Percentiles rank a stretch among this genome's conserved stretches.
These are phyloP conservation scores for Aspergillus spinulosporus DNA, from an alignment of 2,329 filamentous ascomycete genomes.

Conservation along the genomic window DNA sequence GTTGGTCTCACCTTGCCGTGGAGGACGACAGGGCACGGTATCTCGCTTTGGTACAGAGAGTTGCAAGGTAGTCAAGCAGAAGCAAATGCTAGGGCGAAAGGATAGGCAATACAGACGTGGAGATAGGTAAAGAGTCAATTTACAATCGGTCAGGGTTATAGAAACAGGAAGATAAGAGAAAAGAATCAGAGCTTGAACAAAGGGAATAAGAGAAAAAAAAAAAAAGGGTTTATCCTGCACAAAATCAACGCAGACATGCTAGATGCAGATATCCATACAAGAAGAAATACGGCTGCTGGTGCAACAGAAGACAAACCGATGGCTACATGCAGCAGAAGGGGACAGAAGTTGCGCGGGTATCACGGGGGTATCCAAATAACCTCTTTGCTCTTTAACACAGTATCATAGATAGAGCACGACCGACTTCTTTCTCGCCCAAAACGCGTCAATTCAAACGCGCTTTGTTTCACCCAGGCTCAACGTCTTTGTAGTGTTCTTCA, in stretches of 20 bases:
- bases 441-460: conserved; percentile 16
- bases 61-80: conserved; percentile 2
- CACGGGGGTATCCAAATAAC: conserved; percentile 42
- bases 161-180: conserved; percentile 14
- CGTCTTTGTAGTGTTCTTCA: conserved; percentile 14
- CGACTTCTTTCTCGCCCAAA: conserved; percentile 19
- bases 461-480: background rate
- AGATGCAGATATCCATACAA: conserved; percentile 36
- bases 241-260: conserved; percentile 33
- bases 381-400: conserved; percentile 33
- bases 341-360: conserved; percentile 41
- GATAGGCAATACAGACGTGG: background rate
- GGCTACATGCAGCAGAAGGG: conserved; percentile 35
- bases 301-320: conserved; percentile 36
- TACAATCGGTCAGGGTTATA: conserved; percentile 17
- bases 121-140: conserved; percentile 11
- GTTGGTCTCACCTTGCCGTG: background rate
- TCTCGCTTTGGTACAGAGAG: conserved; percentile 9
- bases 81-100: conserved; percentile 12
- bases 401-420: conserved; percentile 17
- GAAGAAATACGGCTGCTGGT: conserved; percentile 26
- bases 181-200: conserved; percentile 23
- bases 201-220: conserved; percentile 24
- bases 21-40: background rate
- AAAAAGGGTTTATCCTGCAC: conserved; percentile 21